Evolutionary conservation across 306 rosid species (phyloP).

Genomic region (Comarum palustre): DNA sequence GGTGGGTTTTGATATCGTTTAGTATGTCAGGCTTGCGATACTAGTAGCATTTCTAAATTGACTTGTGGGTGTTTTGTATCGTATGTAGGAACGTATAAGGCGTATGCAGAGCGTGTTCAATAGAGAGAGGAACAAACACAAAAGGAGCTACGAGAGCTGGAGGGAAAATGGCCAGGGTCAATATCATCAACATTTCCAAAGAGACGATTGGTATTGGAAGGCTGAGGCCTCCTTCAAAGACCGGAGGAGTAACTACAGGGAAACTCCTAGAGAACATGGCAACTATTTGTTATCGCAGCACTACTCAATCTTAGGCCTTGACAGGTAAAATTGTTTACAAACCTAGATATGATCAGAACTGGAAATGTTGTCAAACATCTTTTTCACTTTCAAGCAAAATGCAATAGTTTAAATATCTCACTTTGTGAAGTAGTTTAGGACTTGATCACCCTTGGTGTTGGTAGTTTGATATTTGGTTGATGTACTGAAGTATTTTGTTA

Average conservation of each 20-base stretch:
- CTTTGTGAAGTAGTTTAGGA: background rate
- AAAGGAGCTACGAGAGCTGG: conserved; percentile 81
- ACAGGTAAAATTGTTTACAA: conserved; percentile 52
- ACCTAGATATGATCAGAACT: background rate
- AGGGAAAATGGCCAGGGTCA: conserved; percentile 54
- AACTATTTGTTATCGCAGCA: conserved; percentile 80
- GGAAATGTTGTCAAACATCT: background rate
- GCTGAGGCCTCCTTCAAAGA: conserved; percentile 63
- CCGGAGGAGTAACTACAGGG: conserved; percentile 53
- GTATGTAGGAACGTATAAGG: conserved; percentile 82
- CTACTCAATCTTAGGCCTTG: conserved; percentile 91
- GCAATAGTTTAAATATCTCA: background rate
- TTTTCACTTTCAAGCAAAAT: background rate
- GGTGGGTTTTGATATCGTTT: conserved; percentile 39
- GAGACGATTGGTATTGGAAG: conserved; percentile 99
- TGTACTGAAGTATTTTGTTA: background rate
- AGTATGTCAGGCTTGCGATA: background rate
- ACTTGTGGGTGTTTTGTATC: background rate
- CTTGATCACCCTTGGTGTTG: background rate
- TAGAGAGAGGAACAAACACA: conserved; percentile 87
- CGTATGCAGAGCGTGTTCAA: conserved; percentile 98
- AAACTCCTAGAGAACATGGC: conserved; percentile 56
- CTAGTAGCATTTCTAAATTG: background rate
- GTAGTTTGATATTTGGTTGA: background rate
- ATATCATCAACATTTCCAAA: conserved; percentile 70